Base-by-base conservation (phyloP, 495 filamentous ascomycete genomes). In the Astrocystis sublimbata region DNA sequence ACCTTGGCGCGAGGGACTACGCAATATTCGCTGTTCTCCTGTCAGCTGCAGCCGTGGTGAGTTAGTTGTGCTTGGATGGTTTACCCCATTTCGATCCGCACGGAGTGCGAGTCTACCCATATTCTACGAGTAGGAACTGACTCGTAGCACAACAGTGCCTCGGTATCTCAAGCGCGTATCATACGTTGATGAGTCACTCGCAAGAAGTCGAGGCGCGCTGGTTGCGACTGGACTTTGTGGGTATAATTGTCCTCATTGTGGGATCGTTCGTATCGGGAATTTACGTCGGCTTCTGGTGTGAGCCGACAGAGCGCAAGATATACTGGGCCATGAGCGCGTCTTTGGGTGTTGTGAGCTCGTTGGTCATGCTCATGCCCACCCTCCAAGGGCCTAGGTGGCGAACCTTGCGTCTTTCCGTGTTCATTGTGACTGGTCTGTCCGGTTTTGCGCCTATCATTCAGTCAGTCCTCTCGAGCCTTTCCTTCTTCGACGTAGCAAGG, bases 161-260 rank as follows among this genome's bases (percentile, higher is more conserved):
- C 17, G 60, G 69, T 7, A 59, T 83, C 1, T 81, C 77, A 6
- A 63, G 77, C 10, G 62, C 68, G 2, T 85, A 82, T 63, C 82
- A 85, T 70, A 81, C 76, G 2, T 49, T 84, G n/a, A 71, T 79
- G 60, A 82, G 79, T 62, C 83, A 85, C 57, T 83, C 79, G 0
- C 45, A 58, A 4, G 17, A 62, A 12, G 68, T 79, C 9, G 71
- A 74, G 6, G 63, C 76, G 4, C 36, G 79, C 0, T 83, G 76
- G 67, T 58, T 81, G 3, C 73, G 77, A 2, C 24, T 83, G 2
- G 82, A 86, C 51, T 79, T 76, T 45, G 68, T 78, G 4, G 81
- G 78, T 13, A 85, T 86, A 21, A 67, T 83, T 6, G 24, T 75
- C 1, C 65, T 80, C 28, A 84, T 79, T 8, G 60, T 81, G 0